A percentile compares a stretch with the other conserved stretches of the same genome.
phyloP scores from a whole-genome alignment of 352 stramenopile genomes.

The Phytophthora hybrid region DNA sequence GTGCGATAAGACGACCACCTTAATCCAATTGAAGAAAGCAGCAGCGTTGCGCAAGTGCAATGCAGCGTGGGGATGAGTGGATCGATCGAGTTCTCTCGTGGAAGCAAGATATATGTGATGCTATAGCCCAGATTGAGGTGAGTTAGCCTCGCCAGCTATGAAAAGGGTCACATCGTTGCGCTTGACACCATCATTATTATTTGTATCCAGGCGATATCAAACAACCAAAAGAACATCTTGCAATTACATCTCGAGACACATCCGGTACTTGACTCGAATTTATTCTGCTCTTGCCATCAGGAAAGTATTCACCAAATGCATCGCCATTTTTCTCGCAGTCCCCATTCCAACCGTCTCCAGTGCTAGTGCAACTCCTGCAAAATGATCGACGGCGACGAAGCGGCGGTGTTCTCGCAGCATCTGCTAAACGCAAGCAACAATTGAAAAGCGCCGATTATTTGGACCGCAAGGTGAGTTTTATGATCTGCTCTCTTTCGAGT shows the following conservation, averaged over 20 bases:
- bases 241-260: conserved; percentile 60
- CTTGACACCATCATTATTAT: neutral
- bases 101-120: conserved; percentile 18
- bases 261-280: conserved; percentile 31
- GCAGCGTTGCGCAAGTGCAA: conserved; percentile 1
- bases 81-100: conserved; percentile 15
- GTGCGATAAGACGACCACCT: neutral
- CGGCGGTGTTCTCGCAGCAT: conserved; percentile 8
- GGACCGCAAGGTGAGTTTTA: conserved; percentile 55
- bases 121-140: conserved; percentile 37
- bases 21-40: conserved; percentile 5
- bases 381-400: conserved; percentile 39
- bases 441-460: conserved; percentile 57
- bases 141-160: neutral
- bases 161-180: neutral
- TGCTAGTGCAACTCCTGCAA: conserved; percentile 55
- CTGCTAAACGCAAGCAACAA: conserved; percentile 40
- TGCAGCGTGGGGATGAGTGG: conserved; percentile 16
- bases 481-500: neutral
- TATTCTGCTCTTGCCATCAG: neutral
- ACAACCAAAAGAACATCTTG: conserved; percentile 48
- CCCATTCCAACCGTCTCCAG: conserved; percentile 64
- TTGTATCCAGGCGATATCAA: conserved; percentile 20
- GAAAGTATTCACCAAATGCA: neutral
- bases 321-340: conserved; percentile 30